These are phyloP conservation scores for Nannochloropsis salina DNA, from an alignment of 108 stramenopile genomes.

Conservation along the genomic window DNA sequence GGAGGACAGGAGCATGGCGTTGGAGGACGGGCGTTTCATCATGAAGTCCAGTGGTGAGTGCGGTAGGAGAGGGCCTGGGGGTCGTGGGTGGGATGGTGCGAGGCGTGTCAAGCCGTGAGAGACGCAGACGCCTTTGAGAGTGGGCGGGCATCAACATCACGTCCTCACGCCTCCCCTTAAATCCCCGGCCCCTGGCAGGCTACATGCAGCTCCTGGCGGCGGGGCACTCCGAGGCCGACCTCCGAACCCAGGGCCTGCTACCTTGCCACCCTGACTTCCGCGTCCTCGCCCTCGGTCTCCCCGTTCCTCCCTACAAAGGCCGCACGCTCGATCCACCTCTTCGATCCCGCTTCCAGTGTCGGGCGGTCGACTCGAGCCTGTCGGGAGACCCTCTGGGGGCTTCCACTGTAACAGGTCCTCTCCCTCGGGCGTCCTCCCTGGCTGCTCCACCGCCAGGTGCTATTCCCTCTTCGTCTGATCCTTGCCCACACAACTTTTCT, in stretches of 20 bases:
- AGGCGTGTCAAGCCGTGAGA: too few relatives aligned
- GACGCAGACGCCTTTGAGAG: too few relatives aligned
- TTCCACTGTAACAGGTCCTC: neutral
- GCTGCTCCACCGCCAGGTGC: neutral
- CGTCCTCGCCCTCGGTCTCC: conserved; percentile 10
- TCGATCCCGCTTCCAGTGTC: neutral
- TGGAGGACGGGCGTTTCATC: conserved; percentile 68
- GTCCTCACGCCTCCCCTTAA: too few relatives aligned
- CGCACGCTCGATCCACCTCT: conserved; percentile 23
- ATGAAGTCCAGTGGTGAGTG: conserved; percentile 33
- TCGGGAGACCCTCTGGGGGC: too few relatives aligned
- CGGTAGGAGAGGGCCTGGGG: conserved; percentile 24
- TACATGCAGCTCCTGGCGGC: too few relatives aligned
- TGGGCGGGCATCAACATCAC: too few relatives aligned
- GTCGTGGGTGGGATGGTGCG: too few relatives aligned
- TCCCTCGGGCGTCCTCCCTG: neutral
- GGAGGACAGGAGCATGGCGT: conserved; percentile 69
- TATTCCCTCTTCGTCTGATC: neutral
- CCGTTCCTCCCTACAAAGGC: conserved; percentile 21
- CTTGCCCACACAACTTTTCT: neutral
- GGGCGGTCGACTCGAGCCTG: neutral
- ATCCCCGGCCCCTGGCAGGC: too few relatives aligned
- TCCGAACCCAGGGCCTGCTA: neutral
- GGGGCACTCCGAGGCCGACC: neutral
- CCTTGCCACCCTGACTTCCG: conserved; percentile 18